These are phyloP conservation scores for Globisporangium emineosum DNA, from an alignment of 352 stramenopile genomes.

Conservation along the genomic window DNA sequence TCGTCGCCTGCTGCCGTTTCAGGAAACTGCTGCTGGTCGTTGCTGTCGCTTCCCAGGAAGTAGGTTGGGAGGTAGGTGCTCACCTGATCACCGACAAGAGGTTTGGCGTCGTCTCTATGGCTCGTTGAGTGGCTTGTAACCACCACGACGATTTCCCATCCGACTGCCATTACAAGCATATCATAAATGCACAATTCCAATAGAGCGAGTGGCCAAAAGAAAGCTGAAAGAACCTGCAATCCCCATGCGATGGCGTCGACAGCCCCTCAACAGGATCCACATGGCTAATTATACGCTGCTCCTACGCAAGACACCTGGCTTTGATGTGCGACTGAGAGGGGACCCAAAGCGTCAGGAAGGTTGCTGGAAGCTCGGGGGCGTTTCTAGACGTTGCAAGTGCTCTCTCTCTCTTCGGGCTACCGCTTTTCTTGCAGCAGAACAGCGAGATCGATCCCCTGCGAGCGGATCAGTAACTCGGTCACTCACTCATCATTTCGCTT, in stretches of 20 bases:
- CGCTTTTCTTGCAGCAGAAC: background rate
- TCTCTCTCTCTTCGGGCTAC: background rate
- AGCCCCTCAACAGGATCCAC: background rate
- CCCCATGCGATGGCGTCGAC: background rate
- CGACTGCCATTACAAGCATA: background rate
- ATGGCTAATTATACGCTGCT: conserved; percentile 1
- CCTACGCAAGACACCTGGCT: background rate
- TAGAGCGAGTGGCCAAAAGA: conserved; percentile 1
- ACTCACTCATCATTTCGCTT: conserved; percentile 14
- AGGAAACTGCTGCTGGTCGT: background rate
- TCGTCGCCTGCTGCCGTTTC: background rate
- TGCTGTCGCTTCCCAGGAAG: background rate
- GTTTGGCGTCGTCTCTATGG: background rate
- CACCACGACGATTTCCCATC: background rate
- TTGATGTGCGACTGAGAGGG: background rate
- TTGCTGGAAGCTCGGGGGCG: background rate
- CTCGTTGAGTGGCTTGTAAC: background rate
- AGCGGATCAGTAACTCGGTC: background rate
- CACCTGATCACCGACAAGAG: background rate
- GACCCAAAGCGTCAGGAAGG: background rate
- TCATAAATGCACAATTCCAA: background rate
- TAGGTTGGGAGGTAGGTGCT: background rate
- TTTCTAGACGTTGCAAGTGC: background rate
- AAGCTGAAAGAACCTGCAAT: background rate
- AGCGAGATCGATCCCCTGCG: background rate